Conservation (phyloP, 352 stramenopile species). For the Pythium volutum region DNA sequence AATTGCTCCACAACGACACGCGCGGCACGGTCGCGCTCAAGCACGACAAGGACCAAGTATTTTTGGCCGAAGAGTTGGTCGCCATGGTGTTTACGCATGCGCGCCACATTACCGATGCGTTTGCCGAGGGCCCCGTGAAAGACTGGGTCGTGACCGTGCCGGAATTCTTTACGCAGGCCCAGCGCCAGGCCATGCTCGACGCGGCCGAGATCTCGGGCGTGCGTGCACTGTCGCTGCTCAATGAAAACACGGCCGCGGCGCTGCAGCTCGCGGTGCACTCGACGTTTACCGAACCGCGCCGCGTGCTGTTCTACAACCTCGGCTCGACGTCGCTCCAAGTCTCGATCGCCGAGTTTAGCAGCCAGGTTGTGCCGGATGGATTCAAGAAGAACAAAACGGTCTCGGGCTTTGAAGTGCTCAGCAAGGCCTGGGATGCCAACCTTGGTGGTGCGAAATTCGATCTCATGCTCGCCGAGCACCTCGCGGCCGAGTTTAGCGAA, state of each 20-base stretch:
- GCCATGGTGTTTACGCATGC: constrained; percentile 96
- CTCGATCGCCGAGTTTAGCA: constrained; percentile 84
- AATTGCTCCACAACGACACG: constrained; percentile 76
- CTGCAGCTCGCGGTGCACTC: constrained; percentile 96
- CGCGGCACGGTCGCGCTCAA: constrained; percentile 66
- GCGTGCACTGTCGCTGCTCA: constrained; percentile 95
- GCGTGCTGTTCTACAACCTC: constrained; percentile 98
- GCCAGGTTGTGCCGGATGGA: constrained; percentile 76
- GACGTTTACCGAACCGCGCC: constrained; percentile 83
- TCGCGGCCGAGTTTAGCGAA: constrained; percentile 93
- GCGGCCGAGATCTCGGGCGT: constrained; percentile 94
- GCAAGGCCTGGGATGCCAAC: constrained; percentile 92
- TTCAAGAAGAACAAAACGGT: constrained; percentile 93
- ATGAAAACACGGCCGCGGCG: constrained; percentile 97
- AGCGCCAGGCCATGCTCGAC: constrained; percentile 93
- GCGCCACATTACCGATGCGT: constrained; percentile 72
- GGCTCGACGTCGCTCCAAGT: constrained; percentile 91
- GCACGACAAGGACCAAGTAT: constrained; percentile 58
- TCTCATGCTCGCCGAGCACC: constrained; percentile 89
- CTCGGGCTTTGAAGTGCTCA: constrained; percentile 89
- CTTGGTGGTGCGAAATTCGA: constrained; percentile 93
- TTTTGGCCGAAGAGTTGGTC: constrained; percentile 93
- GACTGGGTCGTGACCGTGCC: constrained; percentile 97
- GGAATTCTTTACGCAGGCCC: constrained; percentile 93
- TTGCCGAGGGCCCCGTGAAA: constrained; percentile 67